Percentiles rank a stretch among this genome's conserved stretches.
These are phyloP conservation scores for Melanopsichium pennsylvanicum DNA, from an alignment of 1,284 basidiomycete species.

Conservation along the genomic window DNA sequence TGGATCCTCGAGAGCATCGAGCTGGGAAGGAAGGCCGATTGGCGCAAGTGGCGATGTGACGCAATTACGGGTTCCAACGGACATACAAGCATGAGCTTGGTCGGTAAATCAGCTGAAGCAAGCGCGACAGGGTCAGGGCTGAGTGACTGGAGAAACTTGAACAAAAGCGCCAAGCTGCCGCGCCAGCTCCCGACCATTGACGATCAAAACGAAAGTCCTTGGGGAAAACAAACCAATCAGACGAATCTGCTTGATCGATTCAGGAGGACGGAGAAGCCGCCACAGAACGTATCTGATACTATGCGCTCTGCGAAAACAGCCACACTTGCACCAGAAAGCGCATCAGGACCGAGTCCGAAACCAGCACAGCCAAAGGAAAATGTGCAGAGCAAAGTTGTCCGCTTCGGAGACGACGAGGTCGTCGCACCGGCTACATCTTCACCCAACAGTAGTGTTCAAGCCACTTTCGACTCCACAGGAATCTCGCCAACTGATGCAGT, in stretches of 20 bases:
- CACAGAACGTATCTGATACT: too few species aligned
- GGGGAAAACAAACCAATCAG: conserved; percentile 42
- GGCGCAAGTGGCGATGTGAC: conserved; percentile 69
- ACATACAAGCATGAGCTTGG: conserved; percentile 32
- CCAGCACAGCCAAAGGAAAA: neutral
- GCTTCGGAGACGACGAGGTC: conserved; percentile 14
- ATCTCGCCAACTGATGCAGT: too few species aligned
- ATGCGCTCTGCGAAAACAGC: neutral
- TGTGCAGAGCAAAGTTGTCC: conserved; percentile 9
- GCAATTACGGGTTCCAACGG: conserved; percentile 38
- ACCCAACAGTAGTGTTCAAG: neutral
- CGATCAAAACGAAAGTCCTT: conserved; percentile 37
- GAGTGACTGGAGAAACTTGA: conserved; percentile 32
- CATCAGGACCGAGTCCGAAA: neutral
- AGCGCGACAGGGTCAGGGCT: neutral
- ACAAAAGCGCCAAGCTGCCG: conserved; percentile 23
- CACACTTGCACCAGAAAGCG: neutral
- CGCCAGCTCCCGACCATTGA: conserved; percentile 28
- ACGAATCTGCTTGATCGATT: conserved; percentile 37
- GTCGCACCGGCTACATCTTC: conserved; percentile 5
- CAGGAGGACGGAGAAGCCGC: conserved; percentile 1
- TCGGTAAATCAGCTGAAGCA: conserved; percentile 4
- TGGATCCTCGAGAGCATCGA: conserved; percentile 84
- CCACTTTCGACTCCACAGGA: neutral
- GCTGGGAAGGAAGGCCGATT: conserved; percentile 76